These are phyloP conservation scores for Suillus brevipes DNA, from an alignment of 768 basidiomycete genomes.

Conservation along the genomic window DNA sequence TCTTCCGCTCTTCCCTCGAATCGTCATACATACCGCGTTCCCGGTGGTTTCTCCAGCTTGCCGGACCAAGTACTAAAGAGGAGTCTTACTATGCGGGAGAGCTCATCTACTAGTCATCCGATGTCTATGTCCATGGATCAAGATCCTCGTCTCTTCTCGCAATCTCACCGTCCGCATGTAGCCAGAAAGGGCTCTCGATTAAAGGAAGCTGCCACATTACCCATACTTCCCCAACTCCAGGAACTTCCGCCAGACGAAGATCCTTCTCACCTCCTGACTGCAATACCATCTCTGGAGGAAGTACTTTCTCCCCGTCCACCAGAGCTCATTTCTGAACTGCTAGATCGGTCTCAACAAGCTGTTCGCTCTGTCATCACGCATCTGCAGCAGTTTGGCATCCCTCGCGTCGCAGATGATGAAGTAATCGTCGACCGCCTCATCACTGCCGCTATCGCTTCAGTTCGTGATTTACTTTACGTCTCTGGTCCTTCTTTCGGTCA, in stretches of 20 bases:
- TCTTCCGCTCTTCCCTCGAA: slow-evolving; percentile 5
- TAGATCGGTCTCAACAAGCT: slow-evolving; percentile 51
- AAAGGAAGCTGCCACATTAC: slow-evolving; percentile 6
- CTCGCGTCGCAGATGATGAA: slow-evolving; percentile 53
- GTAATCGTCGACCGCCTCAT: slow-evolving; percentile 61
- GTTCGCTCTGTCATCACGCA: slow-evolving; percentile 64
- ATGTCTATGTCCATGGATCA: slow-evolving; percentile 4
- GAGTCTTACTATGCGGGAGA: slow-evolving; percentile 17
- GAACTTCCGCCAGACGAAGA: slow-evolving; percentile 2
- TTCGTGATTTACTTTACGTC: slow-evolving; percentile 71
- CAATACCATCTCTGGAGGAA: slow-evolving; percentile 40
- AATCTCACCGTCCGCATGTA: not conserved
- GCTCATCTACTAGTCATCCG: slow-evolving; percentile 4
- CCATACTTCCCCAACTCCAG: slow-evolving; percentile 8
- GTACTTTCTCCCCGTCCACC: slow-evolving; percentile 53
- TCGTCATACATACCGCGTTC: slow-evolving; percentile 13
- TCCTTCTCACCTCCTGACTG: not conserved
- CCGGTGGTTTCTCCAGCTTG: slow-evolving; percentile 12
- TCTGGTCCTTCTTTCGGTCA: slow-evolving; percentile 52
- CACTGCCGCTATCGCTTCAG: slow-evolving; percentile 55
- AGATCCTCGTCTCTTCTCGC: not conserved
- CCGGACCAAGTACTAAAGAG: slow-evolving; percentile 21
- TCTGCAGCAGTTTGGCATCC: slow-evolving; percentile 48
- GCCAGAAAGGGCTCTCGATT: slow-evolving; percentile 12
- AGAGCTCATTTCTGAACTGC: slow-evolving; percentile 59